Conservation (phyloP, 768 basidiomycete genomes). For the Gloeostereum incarnatum region DNA sequence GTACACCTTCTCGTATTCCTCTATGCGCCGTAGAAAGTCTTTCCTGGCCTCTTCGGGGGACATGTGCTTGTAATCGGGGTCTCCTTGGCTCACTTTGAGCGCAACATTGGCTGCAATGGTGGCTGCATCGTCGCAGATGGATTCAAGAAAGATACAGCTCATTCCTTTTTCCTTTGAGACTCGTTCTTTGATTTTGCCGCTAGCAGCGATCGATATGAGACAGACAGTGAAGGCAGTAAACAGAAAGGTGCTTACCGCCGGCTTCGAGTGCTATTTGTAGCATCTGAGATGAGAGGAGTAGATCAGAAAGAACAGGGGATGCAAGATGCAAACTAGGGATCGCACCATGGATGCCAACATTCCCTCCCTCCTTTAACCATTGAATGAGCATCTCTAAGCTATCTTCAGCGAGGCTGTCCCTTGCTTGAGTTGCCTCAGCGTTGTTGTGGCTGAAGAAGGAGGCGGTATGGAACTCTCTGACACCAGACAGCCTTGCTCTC, state of each 20-base stretch:
- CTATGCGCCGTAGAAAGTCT: constrained; percentile 89
- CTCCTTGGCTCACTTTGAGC: constrained; percentile 91
- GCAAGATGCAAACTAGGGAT: not conserved
- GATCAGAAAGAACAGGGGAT: constrained; percentile 1
- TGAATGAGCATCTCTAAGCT: constrained; percentile 91
- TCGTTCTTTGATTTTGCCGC: constrained; percentile 77
- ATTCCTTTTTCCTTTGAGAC: constrained; percentile 84
- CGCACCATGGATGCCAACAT: constrained; percentile 94
- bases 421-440: constrained; percentile 58
- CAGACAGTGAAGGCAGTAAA: constrained; percentile 8
- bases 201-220: constrained; percentile 16
- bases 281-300: constrained; percentile 45
- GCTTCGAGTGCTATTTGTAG: constrained; percentile 82
- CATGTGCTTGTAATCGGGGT: constrained; percentile 94
- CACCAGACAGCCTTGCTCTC: constrained; percentile 71
- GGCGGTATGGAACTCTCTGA: constrained; percentile 87
- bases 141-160: constrained; percentile 89
- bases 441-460: constrained; percentile 88
- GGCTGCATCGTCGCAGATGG: constrained; percentile 86
- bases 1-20: constrained; percentile 90
- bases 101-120: constrained; percentile 95
- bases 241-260: constrained; percentile 49
- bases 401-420: constrained; percentile 83
- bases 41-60: constrained; percentile 76
- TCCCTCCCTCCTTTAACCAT: constrained; percentile 93